These are phyloP conservation scores for Trichosporon sp. DNA, from an alignment of 1,284 basidiomycete species.

Conservation along the genomic window DNA sequence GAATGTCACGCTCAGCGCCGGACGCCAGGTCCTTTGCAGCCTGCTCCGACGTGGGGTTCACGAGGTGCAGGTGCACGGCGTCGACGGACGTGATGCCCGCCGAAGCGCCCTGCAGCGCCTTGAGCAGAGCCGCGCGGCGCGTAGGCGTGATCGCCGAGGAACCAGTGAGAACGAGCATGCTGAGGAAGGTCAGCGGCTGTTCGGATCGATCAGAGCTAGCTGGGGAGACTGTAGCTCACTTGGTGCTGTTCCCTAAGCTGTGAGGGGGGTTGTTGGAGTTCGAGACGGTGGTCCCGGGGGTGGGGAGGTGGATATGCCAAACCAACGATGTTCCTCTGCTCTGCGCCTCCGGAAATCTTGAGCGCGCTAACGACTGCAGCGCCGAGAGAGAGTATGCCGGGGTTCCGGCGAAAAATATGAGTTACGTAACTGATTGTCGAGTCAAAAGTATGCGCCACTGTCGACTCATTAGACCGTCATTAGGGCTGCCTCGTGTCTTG, in stretches of 20 bases:
- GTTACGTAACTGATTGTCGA: neutral
- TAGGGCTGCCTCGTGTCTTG: neutral
- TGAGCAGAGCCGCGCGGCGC: constrained; percentile 66
- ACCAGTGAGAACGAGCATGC: constrained; percentile 57
- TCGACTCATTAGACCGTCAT: neutral
- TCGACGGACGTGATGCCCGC: constrained; percentile 65
- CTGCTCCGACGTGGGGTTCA: constrained; percentile 57
- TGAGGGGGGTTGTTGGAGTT: neutral
- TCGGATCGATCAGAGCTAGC: too few species aligned
- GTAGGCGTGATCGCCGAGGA: constrained; percentile 64
- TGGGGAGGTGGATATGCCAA: neutral
- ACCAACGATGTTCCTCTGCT: neutral
- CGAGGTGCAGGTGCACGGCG: constrained; percentile 79
- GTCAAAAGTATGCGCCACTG: neutral
- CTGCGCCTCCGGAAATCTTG: neutral
- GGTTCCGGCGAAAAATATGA: neutral
- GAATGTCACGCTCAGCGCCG: constrained; percentile 55
- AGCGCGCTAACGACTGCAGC: neutral
- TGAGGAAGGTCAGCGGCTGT: neutral
- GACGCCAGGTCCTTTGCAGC: constrained; percentile 54
- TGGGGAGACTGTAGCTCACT: neutral
- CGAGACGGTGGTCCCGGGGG: constrained; percentile 6
- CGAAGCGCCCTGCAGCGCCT: constrained; percentile 56
- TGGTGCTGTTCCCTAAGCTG: neutral
- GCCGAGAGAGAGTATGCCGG: neutral